Base-by-base conservation (phyloP, 148 eudicot species). In the Pharnaceum exiguum region DNA sequence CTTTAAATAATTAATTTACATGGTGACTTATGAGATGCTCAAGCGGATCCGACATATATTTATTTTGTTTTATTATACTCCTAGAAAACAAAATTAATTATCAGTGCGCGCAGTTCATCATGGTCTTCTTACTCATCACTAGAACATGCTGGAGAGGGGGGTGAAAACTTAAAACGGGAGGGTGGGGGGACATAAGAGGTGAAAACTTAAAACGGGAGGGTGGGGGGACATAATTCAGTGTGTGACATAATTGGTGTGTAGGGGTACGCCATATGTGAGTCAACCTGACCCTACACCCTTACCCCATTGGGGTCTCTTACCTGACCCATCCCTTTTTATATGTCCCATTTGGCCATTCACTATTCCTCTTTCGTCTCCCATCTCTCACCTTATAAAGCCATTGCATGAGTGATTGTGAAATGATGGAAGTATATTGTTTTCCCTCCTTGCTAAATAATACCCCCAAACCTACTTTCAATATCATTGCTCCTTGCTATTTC, bases 351-450 rank as follows among this genome's bases (percentile, higher is more conserved):
- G n/a, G n/a, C 12, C 28, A 28, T 36, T 13, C 1, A 6, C 1
- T 9, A 6, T 30, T 2, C 22, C 27, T 21, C 19, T 32, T 24
- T 21, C 42, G 2, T 38, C 21, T 32, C 43, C 31, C 51, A 26
- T 39, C 44, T 39, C 67, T 27, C 50, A 21, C 31, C 35, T 36
- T 69, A 42, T 52, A 55, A 60, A 37, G 23, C 46, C 44, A n/a
- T 56, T 26, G 18, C 56, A 54, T 15, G 17, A 46, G 16, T 70
- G 38, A 70, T 70, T 70, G 57, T 23, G 54, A 63, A 70, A 64
- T 70, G 54, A 63, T 51, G 40, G 51, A 23, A 35, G 5, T 3
- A 37, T 15, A n/a, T 35, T 3, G 17, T 13, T 11, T 2, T 26
- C 12, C 27, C 3, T 7, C 39, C 27, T 21, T 22, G 5, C 29